Evolutionary conservation across 129 eudicot species (phyloP), one percentile per base, ranked within the genome.

Genomic region (Kitagawia praeruptora): DNA sequence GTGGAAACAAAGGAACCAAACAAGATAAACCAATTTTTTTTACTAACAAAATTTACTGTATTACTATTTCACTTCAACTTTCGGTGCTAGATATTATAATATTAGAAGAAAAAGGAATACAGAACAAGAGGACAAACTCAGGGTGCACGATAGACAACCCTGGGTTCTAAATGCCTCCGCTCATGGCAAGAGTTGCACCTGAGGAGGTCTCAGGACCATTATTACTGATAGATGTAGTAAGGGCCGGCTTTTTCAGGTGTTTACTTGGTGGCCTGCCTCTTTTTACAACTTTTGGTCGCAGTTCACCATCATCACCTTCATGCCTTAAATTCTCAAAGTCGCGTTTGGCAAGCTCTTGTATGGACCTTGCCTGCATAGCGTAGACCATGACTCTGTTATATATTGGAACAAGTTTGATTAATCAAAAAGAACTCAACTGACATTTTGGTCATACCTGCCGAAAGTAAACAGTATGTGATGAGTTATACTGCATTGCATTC

Each of bases 401-500:
- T 7, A 70, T 41, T 63, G 31, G 14, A 45, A 75, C 23, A 31
- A 44, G 45, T 44, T 45, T 63, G 44, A 28, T 64, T 74, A 53
- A 76, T 23, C 5, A 23, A 38, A 69, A 34, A 64, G 12, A 39
- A 72, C 2, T 31, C 34, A 42, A 37, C 63, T 66, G 27, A 79
- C 28, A 75, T 18, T 18, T 1, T 2, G 75, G 51, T 6, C 76
- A 39, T 80, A 95, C 98, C 97, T 92, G 98, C 34, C 96, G 91
- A 75, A 81, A 90, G 91, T 84, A 94, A 71, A 94, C 81, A 3
- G 98, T 88, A 75, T 86, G 88, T n/a, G 91, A 83, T 54, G 93
- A 82, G 87, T 94, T 94, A 82, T 89, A 94, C 85, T 85, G 90
- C 98, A 92, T 91, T 78, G 98, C 98, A 45, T 94, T 94, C 28